Percentiles rank a stretch among this genome's conserved stretches.
Conservation (phyloP, 2,329 filamentous ascomycete genomes). For the Amphichorda felina region DNA sequence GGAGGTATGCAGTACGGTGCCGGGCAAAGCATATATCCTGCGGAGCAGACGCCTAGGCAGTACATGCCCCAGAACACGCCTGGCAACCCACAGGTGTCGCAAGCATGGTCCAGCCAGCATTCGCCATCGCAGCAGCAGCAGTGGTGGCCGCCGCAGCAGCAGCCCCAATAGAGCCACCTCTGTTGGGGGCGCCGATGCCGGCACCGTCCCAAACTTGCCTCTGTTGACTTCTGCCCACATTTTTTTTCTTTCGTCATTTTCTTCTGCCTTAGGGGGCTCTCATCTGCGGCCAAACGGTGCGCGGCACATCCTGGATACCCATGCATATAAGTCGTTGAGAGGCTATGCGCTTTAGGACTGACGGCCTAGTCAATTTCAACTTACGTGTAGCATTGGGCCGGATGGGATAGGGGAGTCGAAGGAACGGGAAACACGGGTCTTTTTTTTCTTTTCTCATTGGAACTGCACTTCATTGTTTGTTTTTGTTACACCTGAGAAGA, state of each 20-base stretch:
- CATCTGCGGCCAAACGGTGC: constrained; percentile 6
- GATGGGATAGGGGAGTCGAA: constrained; percentile 27
- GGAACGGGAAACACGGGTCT: constrained; percentile 3
- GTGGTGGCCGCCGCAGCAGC: constrained; percentile 42
- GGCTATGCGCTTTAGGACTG: constrained; percentile 21
- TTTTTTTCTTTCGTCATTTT: neutral
- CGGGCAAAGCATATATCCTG: constrained; percentile 39
- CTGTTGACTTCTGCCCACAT: neutral
- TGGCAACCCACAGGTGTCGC: constrained; percentile 37
- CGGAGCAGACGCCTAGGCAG: constrained; percentile 52
- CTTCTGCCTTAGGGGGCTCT: neutral
- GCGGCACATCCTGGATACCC: constrained; percentile 21
- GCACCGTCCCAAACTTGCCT: neutral
- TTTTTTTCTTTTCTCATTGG: constrained; percentile 2
- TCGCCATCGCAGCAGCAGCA: constrained; percentile 46
- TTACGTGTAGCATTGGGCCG: constrained; percentile 20
- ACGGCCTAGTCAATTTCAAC: constrained; percentile 12
- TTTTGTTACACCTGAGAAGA: no score
- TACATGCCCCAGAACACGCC: constrained; percentile 55
- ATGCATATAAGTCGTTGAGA: constrained; percentile 18
- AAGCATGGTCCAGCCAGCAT: constrained; percentile 47
- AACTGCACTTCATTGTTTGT: constrained; percentile 1
- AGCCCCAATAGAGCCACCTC: constrained; percentile 29
- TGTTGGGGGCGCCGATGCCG: no score
- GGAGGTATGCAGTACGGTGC: constrained; percentile 45